Evolutionary conservation across 2,329 filamentous ascomycete species (phyloP), one percentile per base, ranked within the genome.

Genomic region (Penicillium sp.): DNA sequence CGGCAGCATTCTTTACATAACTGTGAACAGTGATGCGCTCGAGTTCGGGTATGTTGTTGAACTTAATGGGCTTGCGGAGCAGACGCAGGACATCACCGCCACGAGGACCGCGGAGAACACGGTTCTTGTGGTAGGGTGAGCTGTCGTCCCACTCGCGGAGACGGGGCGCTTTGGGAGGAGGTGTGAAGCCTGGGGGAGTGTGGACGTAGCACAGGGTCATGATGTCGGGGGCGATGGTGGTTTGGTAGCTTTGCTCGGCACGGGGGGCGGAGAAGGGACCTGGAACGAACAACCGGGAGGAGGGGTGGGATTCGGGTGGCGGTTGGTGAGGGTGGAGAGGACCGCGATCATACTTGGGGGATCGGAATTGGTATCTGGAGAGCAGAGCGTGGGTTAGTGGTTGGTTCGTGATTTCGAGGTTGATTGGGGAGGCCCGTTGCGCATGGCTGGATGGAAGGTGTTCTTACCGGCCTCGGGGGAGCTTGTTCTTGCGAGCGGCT

Each of bases 61-160:
- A 97, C 22, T 83, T 88, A 63, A 85, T 82, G 9, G 82, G 83
- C 59, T 82, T 81, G 54, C 81, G 73, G 45, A 80, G 68, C 16
- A 80, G 70, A 5, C 76, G 76, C 43, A 80, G 66, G 16, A 77
- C 74, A 59, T 90, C 85, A 60, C 86, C 84, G 61, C 94, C 94
- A 67, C 93, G 84, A 5, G 94, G 94, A 1, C 88, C 90, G 60
- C 94, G 87, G 61, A 90, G 84, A 4, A 90, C 88, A 65, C 94
- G 84, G 75, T 96, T 96, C 78, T 92, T 90, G 81, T 92, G 92
- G 77, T 99, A 99, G 2, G 93, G 94, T 7, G 90, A 96, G 48
- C 88, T 89, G 65, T 88, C 92, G 56, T 93, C 88, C 94, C 94
- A 99, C 65, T 83, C 78, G 53, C 94, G 85, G 64, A 97, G 78